Evolutionary conservation across 345 rosid species (phyloP), one percentile per base, ranked within the genome.

Genomic region (Arabidopsis suecica): DNA sequence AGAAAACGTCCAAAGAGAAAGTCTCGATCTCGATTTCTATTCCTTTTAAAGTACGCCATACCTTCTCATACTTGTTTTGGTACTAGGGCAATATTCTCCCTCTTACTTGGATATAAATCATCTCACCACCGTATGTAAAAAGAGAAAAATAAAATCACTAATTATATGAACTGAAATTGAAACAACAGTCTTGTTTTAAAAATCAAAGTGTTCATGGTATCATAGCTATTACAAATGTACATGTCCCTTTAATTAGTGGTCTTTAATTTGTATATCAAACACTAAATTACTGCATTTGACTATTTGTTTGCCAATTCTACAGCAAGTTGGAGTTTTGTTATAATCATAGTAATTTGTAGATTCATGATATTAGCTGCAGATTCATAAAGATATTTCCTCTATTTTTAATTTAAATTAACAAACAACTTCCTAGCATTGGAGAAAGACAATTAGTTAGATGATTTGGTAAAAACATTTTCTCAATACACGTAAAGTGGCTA

Each of bases 271-370:
- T 44, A 5, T 59, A 37, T 59, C 5, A 4, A 18, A 55, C 7
- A 11, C 3, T 55, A 1, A 55, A 18, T 13, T 61, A 40, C 33
- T 28, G 30, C 30, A 28, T 28, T 28, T 28, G 30, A 28, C 30
- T 2, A 28, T 28, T 28, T 28, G 30, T 28, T 28, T 28, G 30
- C 3, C 30, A 28, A 28, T 28, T 28, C 30, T 28, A 28, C 18
- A 56, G 25, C 71, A 58, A 66, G 72, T 58, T 58, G 72, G 36
- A 66, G 60, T 37, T 65, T 18, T 58, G 37, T 48, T 58, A 13
- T 59, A 49, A 30, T 61, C 37, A 49, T 20, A 16, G 18, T 16
- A 49, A 38, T 13, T 13, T 16, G 25, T 66, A 32, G 50, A 23
- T 55, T 12, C 57, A 48, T 44, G 49, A 64, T 64, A 47, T 44